Evolutionary conservation across 305 asterid genomes (phyloP), one percentile per base, ranked within the genome.

Genomic region (Fraxinus velutina): DNA sequence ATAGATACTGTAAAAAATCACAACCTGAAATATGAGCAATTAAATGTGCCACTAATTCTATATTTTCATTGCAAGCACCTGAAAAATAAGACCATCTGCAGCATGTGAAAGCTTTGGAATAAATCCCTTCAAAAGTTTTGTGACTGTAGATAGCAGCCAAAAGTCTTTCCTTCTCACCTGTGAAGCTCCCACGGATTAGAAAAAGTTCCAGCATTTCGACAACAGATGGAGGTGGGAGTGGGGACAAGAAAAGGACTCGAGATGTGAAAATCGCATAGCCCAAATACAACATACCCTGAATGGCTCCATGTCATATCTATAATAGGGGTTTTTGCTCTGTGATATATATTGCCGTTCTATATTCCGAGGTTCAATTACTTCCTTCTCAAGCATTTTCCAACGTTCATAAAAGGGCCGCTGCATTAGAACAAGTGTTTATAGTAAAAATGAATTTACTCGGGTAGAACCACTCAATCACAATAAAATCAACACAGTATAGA

Each of bases 1-100:
- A 60, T 77, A 77, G 75, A 13, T 32, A 34, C 74, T 15, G 47
- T 13, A 24, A 60, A 52, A 70, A 82, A 37, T 37, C 33, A 36
- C 55, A 75, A 80, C 36, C 24, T 30, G 5, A 72, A 29, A 10
- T 62, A 55, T 30, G 17, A 34, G 32, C 76, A 55, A 29, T 34
- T 27, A 57, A 73, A 44, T 33, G 76, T 64, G 52, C 24, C 71
- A 55, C 34, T 33, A 68, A 21, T 75, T 37, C 5, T 57, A 24
- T 47, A 52, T 19, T 34, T 62, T 55, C 13, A 60, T 36, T 21
- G 82, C 24, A 81, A 76, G 83, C 79, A 94, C 99, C 99, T 96
- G 99, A 89, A 96, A 96, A 76, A 96, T 90, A 77, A 96, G 98
- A 82, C 99, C 99, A 84, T 96, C 99, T 7, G 99, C 98, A 2